Conservation (phyloP, 2,329 filamentous ascomycete species). For the Aspergillus fijiensis region DNA sequence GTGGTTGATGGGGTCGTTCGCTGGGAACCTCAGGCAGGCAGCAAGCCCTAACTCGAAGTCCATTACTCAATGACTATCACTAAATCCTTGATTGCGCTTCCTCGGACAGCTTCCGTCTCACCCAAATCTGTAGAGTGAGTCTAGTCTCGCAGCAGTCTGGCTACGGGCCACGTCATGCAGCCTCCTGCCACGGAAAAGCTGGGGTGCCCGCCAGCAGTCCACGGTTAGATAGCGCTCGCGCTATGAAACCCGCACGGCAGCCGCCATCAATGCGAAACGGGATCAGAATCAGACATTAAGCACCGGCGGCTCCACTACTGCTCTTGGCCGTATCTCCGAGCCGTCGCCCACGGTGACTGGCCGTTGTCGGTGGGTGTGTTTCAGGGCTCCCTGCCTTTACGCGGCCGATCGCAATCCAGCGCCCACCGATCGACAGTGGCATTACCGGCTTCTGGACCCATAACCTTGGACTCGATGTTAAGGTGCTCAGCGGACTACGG, state of each 20-base stretch:
- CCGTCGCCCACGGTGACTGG: constrained; percentile 3
- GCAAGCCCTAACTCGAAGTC: background rate
- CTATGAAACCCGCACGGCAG: background rate
- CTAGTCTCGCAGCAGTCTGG: background rate
- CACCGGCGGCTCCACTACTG: constrained; percentile 2
- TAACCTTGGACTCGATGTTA: background rate
- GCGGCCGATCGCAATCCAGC: constrained; percentile 6
- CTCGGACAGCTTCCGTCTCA: background rate
- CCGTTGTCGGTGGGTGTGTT: background rate
- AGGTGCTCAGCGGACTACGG: no score
- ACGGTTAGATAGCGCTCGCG: background rate
- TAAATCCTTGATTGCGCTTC: no score
- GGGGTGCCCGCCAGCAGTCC: background rate
- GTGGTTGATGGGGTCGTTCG: background rate
- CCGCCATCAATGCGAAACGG: constrained; percentile 6
- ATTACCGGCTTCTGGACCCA: constrained; percentile 3
- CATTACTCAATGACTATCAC: no score
- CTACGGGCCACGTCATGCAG: background rate
- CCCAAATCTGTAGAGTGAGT: background rate
- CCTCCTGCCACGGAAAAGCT: background rate
- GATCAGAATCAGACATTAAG: constrained; percentile 3
- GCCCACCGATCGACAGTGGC: constrained; percentile 2
- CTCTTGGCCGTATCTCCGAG: constrained; percentile 6
- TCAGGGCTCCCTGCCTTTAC: constrained; percentile 1
- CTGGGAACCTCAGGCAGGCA: background rate